Evolutionary conservation across 352 stramenopile species (phyloP), one percentile per base, ranked within the genome.

Genomic region (Blastocystis sp.): DNA sequence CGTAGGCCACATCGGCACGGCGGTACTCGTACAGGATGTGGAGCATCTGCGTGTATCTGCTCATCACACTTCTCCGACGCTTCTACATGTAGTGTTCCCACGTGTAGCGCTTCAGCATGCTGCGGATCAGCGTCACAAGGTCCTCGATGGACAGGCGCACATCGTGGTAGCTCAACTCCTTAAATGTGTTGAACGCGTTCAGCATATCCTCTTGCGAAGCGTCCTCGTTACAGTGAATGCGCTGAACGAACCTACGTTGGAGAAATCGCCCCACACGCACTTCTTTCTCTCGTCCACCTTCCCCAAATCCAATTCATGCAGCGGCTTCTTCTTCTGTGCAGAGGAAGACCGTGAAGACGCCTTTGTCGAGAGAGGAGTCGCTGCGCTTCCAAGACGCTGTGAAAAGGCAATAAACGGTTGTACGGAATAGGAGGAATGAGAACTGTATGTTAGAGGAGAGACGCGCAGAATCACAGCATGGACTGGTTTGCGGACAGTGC

Each of bases 41-140:
- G 45, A 84, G 52, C 74, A 84, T 84, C 74, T 84, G 74, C 2
- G 74, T 69, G n/a, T 84, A 84, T 48, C 64, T 74, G 45, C 24
- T 24, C 17, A 52, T 34, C 17, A 48, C 17, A 28, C 7, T 2
- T 3, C 10, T 10, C 1, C 10, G 48, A 7, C n/a, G 17, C 7
- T n/a, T 10, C 2, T 45, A 48, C 54, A 84, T 63, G 42, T 84
- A 70, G 42, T 84, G 57, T 4, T 84, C 74, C 74, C 74, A 84
- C 2, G 65, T 54, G 61, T 57, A 84, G 3, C 10, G n/a, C 10
- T 34, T 52, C 3, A 84, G n/a, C 74, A 84, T 84, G 21, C 19
- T 69, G 57, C 66, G 52, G 48, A 84, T 70, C 21, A 84, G 54
- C 6, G 57, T 42, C 21, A 84, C 6, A 4, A 84, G 34, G 34